phyloP scores from a whole-genome alignment of 306 rosid genomes.

The Inga leiocalycina region DNA sequence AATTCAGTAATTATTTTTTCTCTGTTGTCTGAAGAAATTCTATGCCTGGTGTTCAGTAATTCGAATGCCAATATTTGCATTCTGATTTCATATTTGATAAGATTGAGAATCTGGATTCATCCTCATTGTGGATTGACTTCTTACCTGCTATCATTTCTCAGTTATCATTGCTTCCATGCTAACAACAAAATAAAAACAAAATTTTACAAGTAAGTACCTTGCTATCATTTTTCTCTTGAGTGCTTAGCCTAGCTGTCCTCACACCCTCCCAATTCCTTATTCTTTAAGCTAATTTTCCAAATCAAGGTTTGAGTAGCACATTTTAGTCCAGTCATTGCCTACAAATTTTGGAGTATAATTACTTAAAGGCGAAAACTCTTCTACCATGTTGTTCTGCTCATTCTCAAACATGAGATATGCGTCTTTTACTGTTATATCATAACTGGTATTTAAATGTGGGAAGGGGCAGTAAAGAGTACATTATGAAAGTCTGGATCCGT shows the following conservation, averaged over 20 bases:
- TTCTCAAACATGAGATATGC: background rate
- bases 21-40: no score
- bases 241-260: conserved; percentile 51
- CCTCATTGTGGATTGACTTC: no score
- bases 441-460: no score
- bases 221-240: conserved; percentile 40
- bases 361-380: background rate
- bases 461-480: no score
- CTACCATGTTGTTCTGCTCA: background rate
- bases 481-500: no score
- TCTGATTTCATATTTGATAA: no score
- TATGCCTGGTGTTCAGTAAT: no score
- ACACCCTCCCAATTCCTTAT: conserved; percentile 20
- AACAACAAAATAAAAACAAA: background rate
- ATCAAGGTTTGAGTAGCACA: background rate
- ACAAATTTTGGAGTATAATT: background rate
- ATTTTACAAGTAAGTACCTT: conserved; percentile 44
- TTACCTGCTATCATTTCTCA: no score
- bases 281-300: background rate
- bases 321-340: background rate
- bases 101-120: no score
- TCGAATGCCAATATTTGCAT: no score
- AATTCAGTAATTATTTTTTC: no score
- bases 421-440: background rate
- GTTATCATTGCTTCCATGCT: no score